Percentiles rank a stretch among this genome's conserved stretches.
These are phyloP conservation scores for Syzygium aqueum DNA, from an alignment of 345 rosid genomes.

Conservation along the genomic window DNA sequence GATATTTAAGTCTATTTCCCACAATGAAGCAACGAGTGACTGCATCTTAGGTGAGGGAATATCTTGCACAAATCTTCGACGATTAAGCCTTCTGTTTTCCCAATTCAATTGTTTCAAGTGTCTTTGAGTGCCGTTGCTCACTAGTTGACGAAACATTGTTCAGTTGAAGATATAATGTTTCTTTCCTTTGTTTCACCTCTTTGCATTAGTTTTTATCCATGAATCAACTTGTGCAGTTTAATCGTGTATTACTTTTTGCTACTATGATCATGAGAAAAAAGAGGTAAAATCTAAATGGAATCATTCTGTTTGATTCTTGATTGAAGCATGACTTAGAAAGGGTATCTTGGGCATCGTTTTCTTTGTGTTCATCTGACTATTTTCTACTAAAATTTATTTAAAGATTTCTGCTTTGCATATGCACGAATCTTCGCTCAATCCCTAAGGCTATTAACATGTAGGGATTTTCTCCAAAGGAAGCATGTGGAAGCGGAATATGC, in stretches of 20 bases:
- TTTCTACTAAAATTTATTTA: neutral
- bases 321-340: too few relatives aligned
- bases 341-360: neutral
- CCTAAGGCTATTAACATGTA: conserved; percentile 2
- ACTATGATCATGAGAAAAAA: neutral
- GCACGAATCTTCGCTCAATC: neutral
- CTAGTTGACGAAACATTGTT: neutral
- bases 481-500: conserved; percentile 40
- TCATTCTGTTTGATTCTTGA: neutral
- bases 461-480: conserved; percentile 33
- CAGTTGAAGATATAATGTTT: neutral
- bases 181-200: neutral
- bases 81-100: neutral
- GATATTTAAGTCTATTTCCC: conserved; percentile 38
- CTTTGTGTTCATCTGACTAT: neutral
- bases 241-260: neutral
- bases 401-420: neutral
- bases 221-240: neutral
- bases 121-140: neutral
- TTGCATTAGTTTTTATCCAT: neutral
- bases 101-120: neutral
- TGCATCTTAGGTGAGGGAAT: conserved; percentile 54
- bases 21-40: conserved; percentile 22
- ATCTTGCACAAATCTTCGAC: neutral
- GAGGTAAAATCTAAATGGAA: neutral